These are phyloP conservation scores for Phyllosticta paracitricarpa DNA, from an alignment of 2,329 filamentous ascomycete genomes.

Conservation along the genomic window DNA sequence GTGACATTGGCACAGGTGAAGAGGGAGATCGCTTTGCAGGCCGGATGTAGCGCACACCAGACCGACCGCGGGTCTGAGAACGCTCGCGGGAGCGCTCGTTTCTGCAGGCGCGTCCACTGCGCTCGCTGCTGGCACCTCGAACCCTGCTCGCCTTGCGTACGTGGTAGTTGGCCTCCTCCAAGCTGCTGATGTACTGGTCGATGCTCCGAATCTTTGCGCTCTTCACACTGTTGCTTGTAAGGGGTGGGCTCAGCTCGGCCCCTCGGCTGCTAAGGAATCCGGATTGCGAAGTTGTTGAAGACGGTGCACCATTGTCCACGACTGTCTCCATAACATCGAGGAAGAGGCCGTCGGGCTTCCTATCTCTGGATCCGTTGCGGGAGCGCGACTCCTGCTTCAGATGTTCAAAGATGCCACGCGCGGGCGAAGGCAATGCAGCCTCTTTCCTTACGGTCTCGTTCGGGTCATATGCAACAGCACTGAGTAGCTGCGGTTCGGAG, in stretches of 20 bases:
- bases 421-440: constrained; percentile 57
- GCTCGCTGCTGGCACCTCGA: constrained; percentile 33
- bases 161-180: constrained; percentile 66
- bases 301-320: constrained; percentile 21
- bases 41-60: constrained; percentile 56
- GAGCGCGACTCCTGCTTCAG: constrained; percentile 51
- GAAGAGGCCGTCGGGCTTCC: constrained; percentile 64
- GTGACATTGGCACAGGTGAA: constrained; percentile 89
- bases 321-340: constrained; percentile 36
- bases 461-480: constrained; percentile 25
- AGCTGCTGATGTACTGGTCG: constrained; percentile 77
- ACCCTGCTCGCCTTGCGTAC: constrained; percentile 26
- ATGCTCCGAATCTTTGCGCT: constrained; percentile 56
- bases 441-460: constrained; percentile 19
- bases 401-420: constrained; percentile 51
- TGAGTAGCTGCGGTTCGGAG: constrained; percentile 23
- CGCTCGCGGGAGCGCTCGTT: constrained; percentile 9
- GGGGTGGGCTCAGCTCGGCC: constrained; percentile 42
- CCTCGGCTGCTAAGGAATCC: constrained; percentile 20
- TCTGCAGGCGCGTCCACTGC: neutral
- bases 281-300: constrained; percentile 16
- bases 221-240: constrained; percentile 38
- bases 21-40: constrained; percentile 79
- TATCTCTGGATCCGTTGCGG: constrained; percentile 63
- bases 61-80: constrained; percentile 63